These are phyloP conservation scores for Apiospora koreana DNA, from an alignment of 2,329 filamentous ascomycete genomes.

Conservation along the genomic window DNA sequence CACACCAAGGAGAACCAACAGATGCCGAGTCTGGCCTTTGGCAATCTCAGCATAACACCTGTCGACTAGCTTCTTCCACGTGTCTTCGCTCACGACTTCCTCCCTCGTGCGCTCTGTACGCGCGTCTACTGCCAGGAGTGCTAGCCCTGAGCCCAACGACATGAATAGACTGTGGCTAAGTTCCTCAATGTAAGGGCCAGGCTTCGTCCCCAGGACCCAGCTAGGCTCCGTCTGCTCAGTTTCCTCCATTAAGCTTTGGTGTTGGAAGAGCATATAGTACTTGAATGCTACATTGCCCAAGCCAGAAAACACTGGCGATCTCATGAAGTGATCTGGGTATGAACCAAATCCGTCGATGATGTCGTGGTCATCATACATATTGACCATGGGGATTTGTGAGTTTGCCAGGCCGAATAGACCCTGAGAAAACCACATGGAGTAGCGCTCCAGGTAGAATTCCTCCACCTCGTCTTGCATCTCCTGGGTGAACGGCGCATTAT, in stretches of 20 bases:
- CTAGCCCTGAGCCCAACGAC: slow-evolving; percentile 74
- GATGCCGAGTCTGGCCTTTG: slow-evolving; percentile 82
- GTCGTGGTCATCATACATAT: slow-evolving; percentile 96
- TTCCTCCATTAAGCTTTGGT: slow-evolving; percentile 83
- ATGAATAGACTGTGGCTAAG: slow-evolving; percentile 84
- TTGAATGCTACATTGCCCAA: slow-evolving; percentile 93
- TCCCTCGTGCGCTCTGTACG: slow-evolving; percentile 86
- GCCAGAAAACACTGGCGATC: slow-evolving; percentile 84
- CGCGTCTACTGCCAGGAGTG: slow-evolving; percentile 85
- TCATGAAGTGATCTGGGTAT: slow-evolving; percentile 91
- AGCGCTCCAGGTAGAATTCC: slow-evolving; percentile 82
- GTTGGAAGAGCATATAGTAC: slow-evolving; percentile 98
- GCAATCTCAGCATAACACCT: slow-evolving; percentile 80
- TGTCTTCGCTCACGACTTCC: slow-evolving; percentile 77
- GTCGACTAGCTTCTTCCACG: slow-evolving; percentile 85
- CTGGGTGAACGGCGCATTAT: slow-evolving; percentile 72
- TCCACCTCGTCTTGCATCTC: slow-evolving; percentile 91
- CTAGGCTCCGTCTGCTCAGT: slow-evolving; percentile 83
- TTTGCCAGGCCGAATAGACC: slow-evolving; percentile 91
- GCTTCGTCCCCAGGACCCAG: slow-evolving; percentile 79
- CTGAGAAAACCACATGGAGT: slow-evolving; percentile 94
- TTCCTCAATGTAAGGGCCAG: slow-evolving; percentile 89
- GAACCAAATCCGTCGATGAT: slow-evolving; percentile 92
- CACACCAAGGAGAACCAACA: slow-evolving; percentile 84
- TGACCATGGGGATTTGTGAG: slow-evolving; percentile 96